Conservation (phyloP, 2,329 filamentous ascomycete genomes). For the Penicillium sp. region DNA sequence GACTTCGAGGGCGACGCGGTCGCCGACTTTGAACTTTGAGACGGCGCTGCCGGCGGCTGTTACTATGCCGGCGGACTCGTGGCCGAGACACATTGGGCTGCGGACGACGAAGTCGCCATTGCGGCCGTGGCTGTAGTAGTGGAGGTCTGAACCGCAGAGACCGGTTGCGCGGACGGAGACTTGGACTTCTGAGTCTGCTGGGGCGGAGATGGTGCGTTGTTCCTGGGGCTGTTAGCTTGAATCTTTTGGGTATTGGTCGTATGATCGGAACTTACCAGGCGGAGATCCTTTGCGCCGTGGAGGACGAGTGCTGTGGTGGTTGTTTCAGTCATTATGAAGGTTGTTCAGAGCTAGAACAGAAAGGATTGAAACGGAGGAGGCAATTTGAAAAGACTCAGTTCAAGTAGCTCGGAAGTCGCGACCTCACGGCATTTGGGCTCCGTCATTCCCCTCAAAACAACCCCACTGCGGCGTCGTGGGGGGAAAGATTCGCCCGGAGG, state of each 20-base stretch:
- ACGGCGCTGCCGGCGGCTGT: slow-evolving; percentile 69
- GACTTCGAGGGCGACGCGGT: slow-evolving; percentile 90
- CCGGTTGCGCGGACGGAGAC: slow-evolving; percentile 66
- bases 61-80: slow-evolving; percentile 78
- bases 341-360: background rate
- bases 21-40: slow-evolving; percentile 66
- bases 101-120: slow-evolving; percentile 84
- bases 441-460: slow-evolving; percentile 11
- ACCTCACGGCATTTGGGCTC: slow-evolving; percentile 10
- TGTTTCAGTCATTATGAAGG: slow-evolving; percentile 27
- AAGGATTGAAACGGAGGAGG: background rate
- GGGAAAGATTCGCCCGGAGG: slow-evolving; percentile 18
- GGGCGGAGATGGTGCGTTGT: slow-evolving; percentile 51
- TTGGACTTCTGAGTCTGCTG: slow-evolving; percentile 60
- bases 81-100: slow-evolving; percentile 78
- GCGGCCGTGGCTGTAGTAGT: slow-evolving; percentile 86
- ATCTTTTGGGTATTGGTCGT: background rate
- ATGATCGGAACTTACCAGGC: slow-evolving; percentile 49
- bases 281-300: slow-evolving; percentile 62
- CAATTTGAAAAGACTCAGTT: background rate
- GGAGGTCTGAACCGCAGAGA: slow-evolving; percentile 71
- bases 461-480: slow-evolving; percentile 14
- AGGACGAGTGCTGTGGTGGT: slow-evolving; percentile 53
- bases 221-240: slow-evolving; percentile 49
- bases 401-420: background rate